A percentile compares a stretch with the other conserved stretches of the same genome.
phyloP scores from a whole-genome alignment of 2,329 filamentous ascomycete genomes.

The Dactylonectria estremocensis region DNA sequence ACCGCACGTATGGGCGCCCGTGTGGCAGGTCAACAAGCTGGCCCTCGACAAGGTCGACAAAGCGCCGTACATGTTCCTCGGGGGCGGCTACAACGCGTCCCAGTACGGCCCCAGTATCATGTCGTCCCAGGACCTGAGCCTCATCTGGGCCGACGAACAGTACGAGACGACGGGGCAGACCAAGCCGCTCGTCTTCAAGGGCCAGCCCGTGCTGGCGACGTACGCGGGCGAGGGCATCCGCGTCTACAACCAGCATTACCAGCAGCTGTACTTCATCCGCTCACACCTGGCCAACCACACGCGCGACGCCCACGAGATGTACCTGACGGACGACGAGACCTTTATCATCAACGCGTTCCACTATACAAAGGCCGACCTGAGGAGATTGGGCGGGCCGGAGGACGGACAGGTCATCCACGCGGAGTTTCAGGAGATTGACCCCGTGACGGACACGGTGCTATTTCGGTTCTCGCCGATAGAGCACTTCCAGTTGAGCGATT shows the following conservation, averaged over 20 bases:
- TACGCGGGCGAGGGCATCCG: not conserved
- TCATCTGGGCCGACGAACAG: conserved; percentile 13
- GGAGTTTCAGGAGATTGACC: conserved; percentile 7
- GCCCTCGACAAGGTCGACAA: not conserved
- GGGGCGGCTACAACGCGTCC: not conserved
- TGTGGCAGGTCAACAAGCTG: conserved; percentile 16
- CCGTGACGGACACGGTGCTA: conserved; percentile 1
- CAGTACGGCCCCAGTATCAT: conserved; percentile 13
- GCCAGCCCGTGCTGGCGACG: conserved; percentile 5
- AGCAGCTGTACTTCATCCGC: not conserved
- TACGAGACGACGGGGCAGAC: not conserved
- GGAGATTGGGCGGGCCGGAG: not conserved
- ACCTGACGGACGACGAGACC: conserved; percentile 5
- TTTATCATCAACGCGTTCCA: not conserved
- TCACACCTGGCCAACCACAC: not conserved
- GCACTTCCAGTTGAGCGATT: not conserved
- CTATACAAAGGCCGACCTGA: not conserved
- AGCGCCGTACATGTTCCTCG: conserved; percentile 5
- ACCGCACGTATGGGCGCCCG: conserved; percentile 7
- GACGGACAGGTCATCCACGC: not conserved
- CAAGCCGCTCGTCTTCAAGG: conserved; percentile 3
- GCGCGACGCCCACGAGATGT: conserved; percentile 2
- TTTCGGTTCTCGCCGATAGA: not conserved
- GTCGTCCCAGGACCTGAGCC: conserved; percentile 12
- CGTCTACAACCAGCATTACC: conserved; percentile 16